Evolutionary conservation across 2,329 filamentous ascomycete genomes (phyloP).

Genomic region (Pseudohalonectria lignicola): DNA sequence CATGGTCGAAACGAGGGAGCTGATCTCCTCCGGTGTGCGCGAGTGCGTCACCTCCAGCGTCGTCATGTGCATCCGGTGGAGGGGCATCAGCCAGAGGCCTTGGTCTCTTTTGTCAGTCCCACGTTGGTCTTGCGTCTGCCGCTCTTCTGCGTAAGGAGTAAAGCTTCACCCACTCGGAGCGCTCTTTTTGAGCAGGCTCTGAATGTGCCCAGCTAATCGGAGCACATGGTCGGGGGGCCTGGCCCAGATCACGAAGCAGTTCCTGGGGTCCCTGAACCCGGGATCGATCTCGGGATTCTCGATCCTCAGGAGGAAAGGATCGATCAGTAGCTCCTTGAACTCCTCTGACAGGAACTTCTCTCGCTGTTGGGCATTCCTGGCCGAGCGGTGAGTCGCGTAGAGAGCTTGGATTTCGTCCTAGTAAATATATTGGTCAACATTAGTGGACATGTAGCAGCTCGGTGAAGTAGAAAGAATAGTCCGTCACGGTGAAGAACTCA

Average conservation of each 20-base stretch:
- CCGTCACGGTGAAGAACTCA: conserved; percentile 36
- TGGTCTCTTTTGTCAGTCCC: too few species aligned
- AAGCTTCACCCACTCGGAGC: conserved; percentile 64
- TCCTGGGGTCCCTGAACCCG: conserved; percentile 61
- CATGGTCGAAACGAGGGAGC: conserved; percentile 46
- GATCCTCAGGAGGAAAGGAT: conserved; percentile 63
- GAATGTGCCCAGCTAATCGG: conserved; percentile 55
- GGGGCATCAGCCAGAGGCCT: conserved; percentile 84
- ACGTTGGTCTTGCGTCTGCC: too few species aligned
- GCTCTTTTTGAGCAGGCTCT: conserved; percentile 50
- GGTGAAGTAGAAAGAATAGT: neutral
- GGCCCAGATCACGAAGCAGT: conserved; percentile 85
- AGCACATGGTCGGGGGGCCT: conserved; percentile 65
- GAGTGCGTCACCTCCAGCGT: conserved; percentile 77
- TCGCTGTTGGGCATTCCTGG: conserved; percentile 66
- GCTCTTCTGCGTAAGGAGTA: too few species aligned
- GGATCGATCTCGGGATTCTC: conserved; percentile 52
- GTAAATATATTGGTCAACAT: too few species aligned
- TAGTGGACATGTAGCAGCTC: too few species aligned
- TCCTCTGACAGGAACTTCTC: conserved; percentile 57
- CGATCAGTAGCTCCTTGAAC: conserved; percentile 63
- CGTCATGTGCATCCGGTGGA: conserved; percentile 71
- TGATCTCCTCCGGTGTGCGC: conserved; percentile 58
- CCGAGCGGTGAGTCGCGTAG: conserved; percentile 64
- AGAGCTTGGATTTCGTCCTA: conserved; percentile 57